Evolutionary conservation across 305 asterid species (phyloP).

Genomic region (Ajuga reptans): DNA sequence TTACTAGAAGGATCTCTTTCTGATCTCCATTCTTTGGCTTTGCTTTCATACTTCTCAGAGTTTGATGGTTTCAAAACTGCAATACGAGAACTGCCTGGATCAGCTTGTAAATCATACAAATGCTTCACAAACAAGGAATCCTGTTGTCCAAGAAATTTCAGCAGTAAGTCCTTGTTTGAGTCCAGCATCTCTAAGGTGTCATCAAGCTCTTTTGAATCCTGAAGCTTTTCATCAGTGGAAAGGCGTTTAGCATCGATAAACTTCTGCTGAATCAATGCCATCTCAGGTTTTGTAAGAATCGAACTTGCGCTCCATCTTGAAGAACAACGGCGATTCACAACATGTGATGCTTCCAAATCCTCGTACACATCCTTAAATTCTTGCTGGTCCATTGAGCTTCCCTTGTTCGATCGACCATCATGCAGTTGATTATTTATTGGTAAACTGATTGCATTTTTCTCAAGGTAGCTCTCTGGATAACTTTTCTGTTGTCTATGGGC

Average conservation of each 20-base stretch:
- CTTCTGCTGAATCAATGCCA: conserved; percentile 51
- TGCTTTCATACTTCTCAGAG: conserved; percentile 40
- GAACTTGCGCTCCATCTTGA: conserved; percentile 58
- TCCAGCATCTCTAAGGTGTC: conserved; percentile 49
- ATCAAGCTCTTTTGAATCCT: conserved; percentile 40
- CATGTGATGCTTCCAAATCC: conserved; percentile 83
- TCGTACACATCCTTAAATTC: conserved; percentile 75
- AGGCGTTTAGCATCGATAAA: conserved; percentile 41
- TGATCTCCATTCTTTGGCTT: conserved; percentile 43
- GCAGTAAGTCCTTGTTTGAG: conserved; percentile 44
- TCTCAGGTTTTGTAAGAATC: conserved; percentile 45
- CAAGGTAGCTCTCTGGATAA: conserved; percentile 38
- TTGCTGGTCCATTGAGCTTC: conserved; percentile 47
- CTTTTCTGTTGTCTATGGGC: conserved; percentile 44
- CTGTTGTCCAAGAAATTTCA: conserved; percentile 46
- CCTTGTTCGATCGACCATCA: conserved; percentile 30
- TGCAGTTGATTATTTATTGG: conserved; percentile 26
- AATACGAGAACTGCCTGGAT: conserved; percentile 39
- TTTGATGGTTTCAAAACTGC: conserved; percentile 51
- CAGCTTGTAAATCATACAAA: conserved; percentile 39
- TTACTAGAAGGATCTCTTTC: conserved; percentile 31
- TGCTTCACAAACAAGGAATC: conserved; percentile 44
- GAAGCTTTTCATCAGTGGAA: conserved; percentile 42
- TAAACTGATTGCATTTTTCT: conserved; percentile 22
- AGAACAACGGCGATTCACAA: conserved; percentile 45